Evolutionary conservation across 495 filamentous ascomycete genomes (phyloP), one percentile per base, ranked within the genome.

Genomic region (Beverwykella pulmonaria): DNA sequence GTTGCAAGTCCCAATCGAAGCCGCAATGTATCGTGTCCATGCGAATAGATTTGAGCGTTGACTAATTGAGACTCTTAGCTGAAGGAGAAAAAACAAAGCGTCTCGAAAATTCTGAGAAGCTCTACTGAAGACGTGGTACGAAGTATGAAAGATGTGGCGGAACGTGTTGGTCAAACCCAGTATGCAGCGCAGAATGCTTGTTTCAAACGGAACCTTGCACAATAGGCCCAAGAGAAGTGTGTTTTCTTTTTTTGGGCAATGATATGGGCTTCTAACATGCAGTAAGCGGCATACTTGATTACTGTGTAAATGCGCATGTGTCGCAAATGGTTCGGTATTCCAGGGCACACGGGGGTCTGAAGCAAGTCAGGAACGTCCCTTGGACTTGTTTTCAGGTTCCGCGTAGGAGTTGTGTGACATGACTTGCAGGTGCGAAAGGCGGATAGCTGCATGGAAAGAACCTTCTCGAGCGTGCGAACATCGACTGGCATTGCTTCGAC

Each of bases 361-460:
- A 32, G 15, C 1, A 39, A 41, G n/a, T 12, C n/a, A 44, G 19
- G 53, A 5, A 57, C 32, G n/a, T 4, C 12, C 30, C 53, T 2
- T 57, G 53, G 19, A 8, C 17, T 44, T 2, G 32, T 23, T 29
- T 57, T 57, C 22, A 57, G 34, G 53, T 57, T 57, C 29, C 17
- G 19, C 32, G 47, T 47, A 53, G 59, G 30, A 52, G 29, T 20
- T 61, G 58, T 41, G 8, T 26, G 39, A 49, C 59, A 58, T 59
- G 25, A 53, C 50, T 12, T 46, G 65, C 65, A 63, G 41, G 56
- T 59, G 63, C 29, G 15, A 57, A 22, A 63, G 46, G 39, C 59
- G 60, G 65, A 69, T 63, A 63, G 46, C 65, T 63, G 59, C 65
- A 69, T 39, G 39, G 19, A 26, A 48, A 17, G 30, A 14, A 36